phyloP scores from a whole-genome alignment of 768 basidiomycete species.

The Sarcodon sp. region DNA sequence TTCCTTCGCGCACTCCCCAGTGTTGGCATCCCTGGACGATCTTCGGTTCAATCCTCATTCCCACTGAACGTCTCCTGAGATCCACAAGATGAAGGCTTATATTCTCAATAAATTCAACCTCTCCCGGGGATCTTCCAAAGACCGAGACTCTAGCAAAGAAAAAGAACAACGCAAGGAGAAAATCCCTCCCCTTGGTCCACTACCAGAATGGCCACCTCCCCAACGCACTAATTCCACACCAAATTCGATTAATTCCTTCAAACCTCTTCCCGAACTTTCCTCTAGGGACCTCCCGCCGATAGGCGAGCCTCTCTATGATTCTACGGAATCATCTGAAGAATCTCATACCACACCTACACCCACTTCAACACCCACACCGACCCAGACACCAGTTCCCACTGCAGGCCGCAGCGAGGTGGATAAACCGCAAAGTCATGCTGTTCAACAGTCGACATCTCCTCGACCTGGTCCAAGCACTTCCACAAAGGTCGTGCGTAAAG shows the following conservation, averaged over 20 bases:
- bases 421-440: conserved; percentile 7
- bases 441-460: conserved; percentile 10
- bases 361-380: conserved; percentile 14
- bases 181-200: conserved; percentile 42
- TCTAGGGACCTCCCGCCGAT: conserved; percentile 34
- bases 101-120: conserved; percentile 57
- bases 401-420: not conserved
- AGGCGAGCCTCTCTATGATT: conserved; percentile 23
- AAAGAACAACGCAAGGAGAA: conserved; percentile 38
- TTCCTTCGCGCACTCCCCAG: conserved; percentile 7
- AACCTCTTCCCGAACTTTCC: conserved; percentile 63
- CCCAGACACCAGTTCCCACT: conserved; percentile 4
- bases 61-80: conserved; percentile 1
- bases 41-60: conserved; percentile 5
- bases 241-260: conserved; percentile 37
- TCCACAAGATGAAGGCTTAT: conserved; percentile 64
- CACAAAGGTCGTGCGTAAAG: conserved; percentile 20
- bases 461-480: conserved; percentile 20
- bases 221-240: conserved; percentile 25
- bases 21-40: conserved; percentile 3
- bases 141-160: conserved; percentile 34
- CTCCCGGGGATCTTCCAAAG: conserved; percentile 42
- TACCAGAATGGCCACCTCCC: conserved; percentile 55
- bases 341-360: conserved; percentile 23
- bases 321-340: conserved; percentile 10